These are phyloP conservation scores for Pseudopithomyces chartarum DNA, from an alignment of 2,329 filamentous ascomycete genomes.

Conservation along the genomic window DNA sequence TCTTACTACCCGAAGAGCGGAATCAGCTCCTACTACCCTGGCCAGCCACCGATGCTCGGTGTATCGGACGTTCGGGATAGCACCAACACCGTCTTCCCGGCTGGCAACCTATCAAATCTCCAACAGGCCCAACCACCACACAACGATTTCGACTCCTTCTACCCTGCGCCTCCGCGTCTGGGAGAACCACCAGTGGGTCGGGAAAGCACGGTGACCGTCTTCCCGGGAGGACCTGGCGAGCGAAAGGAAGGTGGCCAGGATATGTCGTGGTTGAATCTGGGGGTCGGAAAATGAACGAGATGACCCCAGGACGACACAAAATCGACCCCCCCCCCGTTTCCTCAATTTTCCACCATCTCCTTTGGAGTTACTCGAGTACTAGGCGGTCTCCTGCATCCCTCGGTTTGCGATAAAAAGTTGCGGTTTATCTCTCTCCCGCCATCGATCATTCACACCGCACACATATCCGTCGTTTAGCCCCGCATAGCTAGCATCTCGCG, in stretches of 20 bases:
- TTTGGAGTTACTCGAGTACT: constrained; percentile 2
- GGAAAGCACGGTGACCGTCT: constrained; percentile 56
- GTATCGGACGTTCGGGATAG: constrained; percentile 69
- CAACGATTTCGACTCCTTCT: constrained; percentile 60
- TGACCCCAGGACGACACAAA: constrained; percentile 6
- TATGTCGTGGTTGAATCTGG: constrained; percentile 82
- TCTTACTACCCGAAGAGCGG: constrained; percentile 54
- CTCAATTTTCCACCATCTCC: constrained; percentile 6
- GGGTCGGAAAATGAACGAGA: constrained; percentile 44
- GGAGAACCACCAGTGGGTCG: constrained; percentile 64
- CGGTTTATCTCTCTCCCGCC: constrained; percentile 2
- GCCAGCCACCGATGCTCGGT: constrained; percentile 52
- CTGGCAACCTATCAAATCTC: constrained; percentile 19
- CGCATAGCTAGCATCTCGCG: constrained; percentile 24
- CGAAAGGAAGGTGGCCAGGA: constrained; percentile 54
- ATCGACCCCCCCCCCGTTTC: not conserved
- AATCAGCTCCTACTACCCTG: constrained; percentile 59
- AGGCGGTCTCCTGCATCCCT: constrained; percentile 18
- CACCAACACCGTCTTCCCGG: constrained; percentile 38
- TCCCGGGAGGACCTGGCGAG: constrained; percentile 25
- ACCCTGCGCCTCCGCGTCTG: constrained; percentile 50
- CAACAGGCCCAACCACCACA: constrained; percentile 24
- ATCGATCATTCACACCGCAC: constrained; percentile 8
- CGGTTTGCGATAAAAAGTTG: constrained; percentile 18
- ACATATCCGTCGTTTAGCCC: constrained; percentile 10